Evolutionary conservation across 352 stramenopile genomes (phyloP).

Genomic region (Peronosclerospora sorghi): DNA sequence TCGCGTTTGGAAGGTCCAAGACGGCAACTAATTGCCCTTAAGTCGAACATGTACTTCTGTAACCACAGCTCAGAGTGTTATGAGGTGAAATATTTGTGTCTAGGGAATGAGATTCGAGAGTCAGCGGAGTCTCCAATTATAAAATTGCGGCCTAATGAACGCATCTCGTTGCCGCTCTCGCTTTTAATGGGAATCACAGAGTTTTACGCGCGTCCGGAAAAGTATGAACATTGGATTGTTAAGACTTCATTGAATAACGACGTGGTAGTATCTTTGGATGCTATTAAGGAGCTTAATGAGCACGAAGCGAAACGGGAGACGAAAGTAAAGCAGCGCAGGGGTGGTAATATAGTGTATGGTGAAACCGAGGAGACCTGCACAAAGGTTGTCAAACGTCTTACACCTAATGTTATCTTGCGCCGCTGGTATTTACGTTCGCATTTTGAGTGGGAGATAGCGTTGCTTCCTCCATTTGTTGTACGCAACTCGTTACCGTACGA

Average conservation of each 20-base stretch:
- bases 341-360: slow-evolving; percentile 60
- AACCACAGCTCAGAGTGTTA: slow-evolving; percentile 71
- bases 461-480: slow-evolving; percentile 72
- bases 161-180: slow-evolving; percentile 50
- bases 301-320: slow-evolving; percentile 34
- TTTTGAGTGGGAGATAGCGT: slow-evolving; percentile 71
- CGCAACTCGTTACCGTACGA: slow-evolving; percentile 81
- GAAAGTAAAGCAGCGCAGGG: slow-evolving; percentile 45
- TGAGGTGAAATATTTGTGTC: slow-evolving; percentile 60
- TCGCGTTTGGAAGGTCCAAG: slow-evolving; percentile 59
- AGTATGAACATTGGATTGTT: slow-evolving; percentile 66
- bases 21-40: slow-evolving; percentile 54
- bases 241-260: slow-evolving; percentile 72
- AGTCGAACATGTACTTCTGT: slow-evolving; percentile 73
- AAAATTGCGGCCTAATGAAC: slow-evolving; percentile 46
- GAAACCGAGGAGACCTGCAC: slow-evolving; percentile 66
- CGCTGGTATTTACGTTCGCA: slow-evolving; percentile 65
- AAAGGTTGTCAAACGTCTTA: slow-evolving; percentile 61
- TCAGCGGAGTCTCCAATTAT: slow-evolving; percentile 49
- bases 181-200: slow-evolving; percentile 77
- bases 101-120: slow-evolving; percentile 36
- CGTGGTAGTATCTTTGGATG: slow-evolving; percentile 41
- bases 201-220: slow-evolving; percentile 56
- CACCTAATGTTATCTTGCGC: slow-evolving; percentile 61
- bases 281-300: slow-evolving; percentile 47